These are phyloP conservation scores for Parietaria judaica DNA, from an alignment of 306 rosid genomes.

Conservation along the genomic window DNA sequence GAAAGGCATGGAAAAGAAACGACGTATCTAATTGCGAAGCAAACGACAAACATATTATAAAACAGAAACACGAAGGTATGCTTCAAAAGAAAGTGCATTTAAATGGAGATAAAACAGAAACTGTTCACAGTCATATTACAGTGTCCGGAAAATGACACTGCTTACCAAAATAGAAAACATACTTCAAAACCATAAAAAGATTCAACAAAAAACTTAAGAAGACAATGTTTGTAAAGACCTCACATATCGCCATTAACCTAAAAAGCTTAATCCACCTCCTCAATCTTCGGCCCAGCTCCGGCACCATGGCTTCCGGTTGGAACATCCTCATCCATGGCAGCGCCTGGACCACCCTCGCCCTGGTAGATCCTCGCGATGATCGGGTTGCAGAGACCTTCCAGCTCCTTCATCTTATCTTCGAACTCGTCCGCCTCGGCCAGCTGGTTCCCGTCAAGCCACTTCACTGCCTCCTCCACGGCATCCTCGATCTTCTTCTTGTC, in stretches of 20 bases:
- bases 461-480: conserved; percentile 15
- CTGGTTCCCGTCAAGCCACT: conserved; percentile 23
- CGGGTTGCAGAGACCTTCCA: conserved; percentile 25
- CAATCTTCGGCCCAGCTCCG: conserved; percentile 27
- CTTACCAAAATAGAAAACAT: neutral
- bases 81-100: too few relatives aligned
- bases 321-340: conserved; percentile 9
- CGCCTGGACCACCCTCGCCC: conserved; percentile 5
- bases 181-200: neutral
- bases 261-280: conserved; percentile 24
- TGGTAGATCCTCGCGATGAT: conserved; percentile 26
- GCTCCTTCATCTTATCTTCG: conserved; percentile 26
- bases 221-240: too few relatives aligned
- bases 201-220: too few relatives aligned
- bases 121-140: too few relatives aligned
- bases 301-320: conserved; percentile 11
- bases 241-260: too few relatives aligned
- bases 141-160: too few relatives aligned
- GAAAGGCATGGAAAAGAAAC: too few relatives aligned
- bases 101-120: too few relatives aligned
- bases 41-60: too few relatives aligned
- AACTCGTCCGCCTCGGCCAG: conserved; percentile 23
- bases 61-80: too few relatives aligned
- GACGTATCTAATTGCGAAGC: too few relatives aligned
- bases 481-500: conserved; percentile 26